Evolutionary conservation across 2,329 filamentous ascomycete species (phyloP).

Genomic region (Alternaria consortialis): DNA sequence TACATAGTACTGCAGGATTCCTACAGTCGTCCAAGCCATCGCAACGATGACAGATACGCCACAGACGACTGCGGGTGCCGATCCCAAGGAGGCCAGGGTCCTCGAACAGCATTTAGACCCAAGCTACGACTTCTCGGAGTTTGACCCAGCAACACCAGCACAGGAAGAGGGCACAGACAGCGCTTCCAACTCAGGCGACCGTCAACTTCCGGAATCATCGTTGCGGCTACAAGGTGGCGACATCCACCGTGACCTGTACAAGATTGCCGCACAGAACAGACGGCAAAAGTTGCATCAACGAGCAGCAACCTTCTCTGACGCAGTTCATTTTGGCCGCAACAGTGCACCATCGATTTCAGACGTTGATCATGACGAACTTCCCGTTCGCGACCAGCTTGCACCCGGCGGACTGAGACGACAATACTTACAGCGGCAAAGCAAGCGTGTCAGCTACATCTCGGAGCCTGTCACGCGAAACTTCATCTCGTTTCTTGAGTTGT

Average conservation of each 20-base stretch:
- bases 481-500: slow-evolving; percentile 78
- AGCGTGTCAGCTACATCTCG: slow-evolving; percentile 54
- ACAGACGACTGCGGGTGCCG: slow-evolving; percentile 36
- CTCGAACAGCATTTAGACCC: slow-evolving; percentile 55
- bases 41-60: slow-evolving; percentile 42
- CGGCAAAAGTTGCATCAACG: slow-evolving; percentile 60
- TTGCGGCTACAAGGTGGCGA: slow-evolving; percentile 78
- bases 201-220: slow-evolving; percentile 65
- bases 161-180: slow-evolving; percentile 35
- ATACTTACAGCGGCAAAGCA: slow-evolving; percentile 56
- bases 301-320: slow-evolving; percentile 72
- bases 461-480: slow-evolving; percentile 73
- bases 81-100: slow-evolving; percentile 47
- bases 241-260: slow-evolving; percentile 80
- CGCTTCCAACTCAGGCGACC: slow-evolving; percentile 32
- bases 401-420: slow-evolving; percentile 66
- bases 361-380: slow-evolving; percentile 48
- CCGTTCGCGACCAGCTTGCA: slow-evolving; percentile 56
- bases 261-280: slow-evolving; percentile 68
- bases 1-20: not conserved
- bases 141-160: slow-evolving; percentile 47
- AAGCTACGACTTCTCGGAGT: slow-evolving; percentile 53
- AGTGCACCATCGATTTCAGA: slow-evolving; percentile 29
- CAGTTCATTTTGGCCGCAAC: slow-evolving; percentile 41
- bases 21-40: slow-evolving; percentile 1